Evolutionary conservation across 345 rosid genomes (phyloP), one percentile per base, ranked within the genome.

Genomic region (Psidium friedrichsthalianum): DNA sequence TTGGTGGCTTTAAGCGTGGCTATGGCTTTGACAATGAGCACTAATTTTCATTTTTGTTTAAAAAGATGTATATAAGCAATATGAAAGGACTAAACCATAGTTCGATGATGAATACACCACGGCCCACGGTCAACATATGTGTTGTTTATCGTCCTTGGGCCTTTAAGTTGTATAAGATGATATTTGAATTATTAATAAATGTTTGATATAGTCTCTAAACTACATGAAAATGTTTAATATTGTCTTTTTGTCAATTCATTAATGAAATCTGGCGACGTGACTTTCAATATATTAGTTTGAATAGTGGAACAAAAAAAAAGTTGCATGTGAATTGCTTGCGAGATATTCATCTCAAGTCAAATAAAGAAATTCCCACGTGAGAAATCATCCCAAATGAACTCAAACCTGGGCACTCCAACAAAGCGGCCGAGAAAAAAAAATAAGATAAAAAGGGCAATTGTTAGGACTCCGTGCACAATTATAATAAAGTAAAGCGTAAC

Each of bases 61-160:
- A 49, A 49, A 49, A 9, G 51, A 47, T 47, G 49, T 47, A 47
- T 47, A 47, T 47, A 47, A 0, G 2, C 6, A 56, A 56, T 56
- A 24, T 56, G 59, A 22, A 56, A 56, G 13, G 59, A 56, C 13
- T 24, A 56, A 22, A 22, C 9, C 24, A 56, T 21, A 24, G 2
- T 24, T 9, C 0, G 25, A 56, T 4, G 24, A 56, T 24, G 4
- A 13, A 56, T 56, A 56, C 24, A 9, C 27, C 59, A 56, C 0
- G 59, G 25, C 12, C 6, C 2, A 56, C 5, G 0, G 1, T 56
- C 59, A 24, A 56, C 59, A 56, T 56, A 24, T 56, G 59, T 24
- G 0, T 0, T 1, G 27, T 57, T 57, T 0, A 13, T 57, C 11
- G 11, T 57, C 3, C 13, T 0, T 0, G 0, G 27, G 14, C n/a